Conservation (phyloP, 2,329 filamentous ascomycete genomes). For the Colletotrichum euphorbiae region DNA sequence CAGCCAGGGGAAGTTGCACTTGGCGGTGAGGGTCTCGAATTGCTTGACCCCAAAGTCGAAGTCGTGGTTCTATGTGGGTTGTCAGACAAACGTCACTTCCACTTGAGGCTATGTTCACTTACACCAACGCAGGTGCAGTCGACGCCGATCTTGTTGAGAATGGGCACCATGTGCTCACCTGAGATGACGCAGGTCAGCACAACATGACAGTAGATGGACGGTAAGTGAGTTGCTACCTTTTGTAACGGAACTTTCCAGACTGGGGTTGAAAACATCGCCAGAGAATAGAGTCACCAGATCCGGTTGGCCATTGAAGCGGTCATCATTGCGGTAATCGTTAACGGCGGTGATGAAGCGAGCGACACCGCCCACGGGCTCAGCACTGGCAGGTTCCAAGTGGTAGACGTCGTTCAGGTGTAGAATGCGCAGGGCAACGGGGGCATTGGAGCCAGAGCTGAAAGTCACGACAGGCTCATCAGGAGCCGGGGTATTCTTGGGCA, state of each 20-base stretch:
- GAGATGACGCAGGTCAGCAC: constrained; percentile 18
- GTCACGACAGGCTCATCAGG: constrained; percentile 43
- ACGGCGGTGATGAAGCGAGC: constrained; percentile 83
- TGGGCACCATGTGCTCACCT: constrained; percentile 87
- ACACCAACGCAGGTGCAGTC: constrained; percentile 86
- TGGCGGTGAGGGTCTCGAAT: constrained; percentile 76
- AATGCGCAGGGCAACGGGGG: constrained; percentile 77
- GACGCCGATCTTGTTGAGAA: constrained; percentile 82
- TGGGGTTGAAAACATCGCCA: constrained; percentile 93
- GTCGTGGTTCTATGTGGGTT: constrained; percentile 78
- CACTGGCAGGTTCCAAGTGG: constrained; percentile 80
- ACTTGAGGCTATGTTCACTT: constrained; percentile 49
- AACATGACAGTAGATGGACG: background rate
- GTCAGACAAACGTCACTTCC: constrained; percentile 34
- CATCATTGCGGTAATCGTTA: constrained; percentile 76
- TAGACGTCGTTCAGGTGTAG: constrained; percentile 96
- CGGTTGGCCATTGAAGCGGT: constrained; percentile 71
- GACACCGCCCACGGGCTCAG: constrained; percentile 85
- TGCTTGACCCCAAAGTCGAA: constrained; percentile 91
- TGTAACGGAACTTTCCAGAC: constrained; percentile 87
- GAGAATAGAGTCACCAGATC: constrained; percentile 84
- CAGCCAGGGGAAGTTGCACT: constrained; percentile 90
- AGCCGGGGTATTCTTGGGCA: constrained; percentile 37
- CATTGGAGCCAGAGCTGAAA: constrained; percentile 46
- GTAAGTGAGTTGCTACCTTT: constrained; percentile 67